Evolutionary conservation across 192 early-diverging fungal species (phyloP), one percentile per base, ranked within the genome.

Genomic region (Backusella mclennaniae): DNA sequence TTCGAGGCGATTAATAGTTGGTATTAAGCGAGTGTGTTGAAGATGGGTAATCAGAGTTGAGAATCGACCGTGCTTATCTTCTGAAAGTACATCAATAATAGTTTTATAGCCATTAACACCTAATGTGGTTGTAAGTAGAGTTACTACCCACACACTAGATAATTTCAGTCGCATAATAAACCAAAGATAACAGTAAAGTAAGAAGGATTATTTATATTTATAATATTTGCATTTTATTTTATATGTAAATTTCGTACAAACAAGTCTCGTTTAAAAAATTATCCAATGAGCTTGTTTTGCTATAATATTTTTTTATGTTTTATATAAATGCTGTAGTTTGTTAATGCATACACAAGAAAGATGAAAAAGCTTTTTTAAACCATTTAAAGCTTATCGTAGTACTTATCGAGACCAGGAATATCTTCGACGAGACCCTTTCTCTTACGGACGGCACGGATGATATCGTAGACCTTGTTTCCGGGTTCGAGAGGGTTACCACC

Each of bases 371-470:
- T 49, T 49, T 49, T 49, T 49, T 26, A 70, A 42, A 21, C 17
- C 9, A 31, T 70, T 93, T 93, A 94, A 68, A 94, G 85, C 85
- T 90, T 92, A 84, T 92, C 97, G 86, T 95, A 90, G 92, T 88
- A 99, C 69, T 86, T 83, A 81, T 94, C 94, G 36, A 92, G 82
- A 79, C 84, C 78, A 23, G 94, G 95, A 73, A 97, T 89, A 42
- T 95, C 95, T 44, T 76, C 74, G 69, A 80, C 53, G 35, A 98
- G 90, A 90, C 97, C 97, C 93, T 99, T 99, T 82, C 98, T 90
- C 89, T 95, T 93, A 73, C 73, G 73, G 42, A 75, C 73, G 31
- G 66, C 63, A 75, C 73, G 73, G 29, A 75, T 75, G 42, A 75
- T 87, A 23, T 96, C 95, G 79, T 88, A 76, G 59, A 94, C 90